Percentiles rank a stretch among this genome's conserved stretches.
These are phyloP conservation scores for Tetracentron sinense DNA, from an alignment of 164 flowering plant genomes.

Conservation along the genomic window DNA sequence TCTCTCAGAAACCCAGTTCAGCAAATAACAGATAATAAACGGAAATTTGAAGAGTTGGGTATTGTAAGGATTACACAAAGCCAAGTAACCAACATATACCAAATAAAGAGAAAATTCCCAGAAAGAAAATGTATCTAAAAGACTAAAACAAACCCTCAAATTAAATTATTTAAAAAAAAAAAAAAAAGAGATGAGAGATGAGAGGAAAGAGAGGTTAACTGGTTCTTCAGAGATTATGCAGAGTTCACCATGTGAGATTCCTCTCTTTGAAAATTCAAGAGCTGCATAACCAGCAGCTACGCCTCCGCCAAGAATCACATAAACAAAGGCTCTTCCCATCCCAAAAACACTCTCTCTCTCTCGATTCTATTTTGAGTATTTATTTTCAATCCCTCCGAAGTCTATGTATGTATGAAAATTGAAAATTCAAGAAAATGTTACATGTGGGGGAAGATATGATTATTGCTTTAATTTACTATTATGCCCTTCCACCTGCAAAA, in stretches of 20 bases:
- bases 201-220: constrained; percentile 31
- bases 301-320: constrained; percentile 95
- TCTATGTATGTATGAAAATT: no score
- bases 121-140: background rate
- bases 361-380: no score
- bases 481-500: no score
- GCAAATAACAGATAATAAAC: background rate
- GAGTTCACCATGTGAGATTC: constrained; percentile 78
- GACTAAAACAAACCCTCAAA: background rate
- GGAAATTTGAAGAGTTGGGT: background rate
- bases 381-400: no score
- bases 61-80: background rate
- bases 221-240: constrained; percentile 95
- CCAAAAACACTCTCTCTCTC: constrained; percentile 18
- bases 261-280: constrained; percentile 75
- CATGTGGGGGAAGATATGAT: no score
- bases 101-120: background rate
- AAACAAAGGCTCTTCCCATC: constrained; percentile 91
- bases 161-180: no score
- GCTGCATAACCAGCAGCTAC: constrained; percentile 99
- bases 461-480: no score
- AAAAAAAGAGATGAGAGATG: background rate
- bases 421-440: no score
- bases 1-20: background rate
- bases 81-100: background rate